Evolutionary conservation across 73 alveolate genomes (phyloP), one percentile per base, ranked within the genome.

Genomic region (Paramecium primaurelia): DNA sequence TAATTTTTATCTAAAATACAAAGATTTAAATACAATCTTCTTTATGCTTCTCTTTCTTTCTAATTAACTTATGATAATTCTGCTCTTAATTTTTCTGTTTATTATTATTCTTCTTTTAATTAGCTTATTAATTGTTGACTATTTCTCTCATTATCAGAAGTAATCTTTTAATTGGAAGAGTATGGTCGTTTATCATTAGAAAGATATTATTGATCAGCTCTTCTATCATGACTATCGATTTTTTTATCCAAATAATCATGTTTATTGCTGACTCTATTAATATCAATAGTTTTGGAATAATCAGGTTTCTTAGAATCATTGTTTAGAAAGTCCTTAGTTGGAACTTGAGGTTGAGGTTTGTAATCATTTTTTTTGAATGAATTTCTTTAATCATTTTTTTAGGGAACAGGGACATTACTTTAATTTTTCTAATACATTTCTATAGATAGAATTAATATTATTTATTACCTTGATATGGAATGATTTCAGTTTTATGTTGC

Each of bases 371-470:
- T 80, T 47, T 80, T 80, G 73, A 80, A 80, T 80, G 91, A 80
- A 80, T 40, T 80, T 47, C 91, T 42, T 45, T 34, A 80, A 7
- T 80, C 91, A 80, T 47, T 80, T 80, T 80, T 80, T 47, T 16
- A 80, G n/a, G 91, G 73, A 42, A 45, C 75, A 26, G 71, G 75
- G 5, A 26, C 77, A 45, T 22, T 47, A 45, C 11, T 11, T n/a
- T 80, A 80, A 44, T 80, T 80, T 42, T 80, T 80, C 45, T 80
- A 44, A 32, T 80, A 80, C 91, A 80, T 80, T 80, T 80, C 91
- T 80, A 44, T 4, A n/a, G 36, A 44, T 26, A 12, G 34, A 18
- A 0, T 54, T n/a, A 18, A 26, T 26, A 10, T 0, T 11, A 32
- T 4, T 1, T 2, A 12, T 14, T 80, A 80, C 91, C 91, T 80